Percentiles rank a stretch among this genome's conserved stretches.
Conservation (phyloP, 352 stramenopile species). For the Globisporangium cystogenes region DNA sequence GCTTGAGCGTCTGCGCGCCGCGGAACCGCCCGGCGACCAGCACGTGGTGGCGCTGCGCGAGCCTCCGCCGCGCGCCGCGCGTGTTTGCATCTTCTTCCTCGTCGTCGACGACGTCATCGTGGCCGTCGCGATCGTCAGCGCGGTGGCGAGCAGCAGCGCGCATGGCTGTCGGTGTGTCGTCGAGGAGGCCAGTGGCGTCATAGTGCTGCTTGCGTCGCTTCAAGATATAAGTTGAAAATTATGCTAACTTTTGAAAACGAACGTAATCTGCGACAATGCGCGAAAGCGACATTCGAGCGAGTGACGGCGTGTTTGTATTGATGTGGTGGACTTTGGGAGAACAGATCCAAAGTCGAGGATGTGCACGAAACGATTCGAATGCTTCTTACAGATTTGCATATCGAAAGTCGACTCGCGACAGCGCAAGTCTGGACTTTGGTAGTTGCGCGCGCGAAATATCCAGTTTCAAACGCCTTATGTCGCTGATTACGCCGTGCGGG, state of each 20-base stretch:
- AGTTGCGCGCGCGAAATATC: not conserved
- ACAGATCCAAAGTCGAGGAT: not conserved
- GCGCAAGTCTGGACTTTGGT: too few species aligned
- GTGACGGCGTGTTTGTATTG: too few species aligned
- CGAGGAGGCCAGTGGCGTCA: too few species aligned
- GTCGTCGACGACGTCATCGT: slow-evolving; percentile 13
- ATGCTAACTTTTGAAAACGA: too few species aligned
- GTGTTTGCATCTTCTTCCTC: slow-evolving; percentile 9
- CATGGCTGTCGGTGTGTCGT: too few species aligned
- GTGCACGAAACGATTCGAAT: not conserved
- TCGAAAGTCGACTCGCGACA: not conserved
- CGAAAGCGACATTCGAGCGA: too few species aligned
- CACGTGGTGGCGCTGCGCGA: slow-evolving; percentile 62
- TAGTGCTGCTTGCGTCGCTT: too few species aligned
- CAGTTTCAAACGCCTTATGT: not conserved
- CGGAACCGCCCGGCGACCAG: slow-evolving; percentile 50
- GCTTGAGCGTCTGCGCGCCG: slow-evolving; percentile 31
- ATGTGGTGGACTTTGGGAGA: too few species aligned
- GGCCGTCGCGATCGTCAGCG: not conserved
- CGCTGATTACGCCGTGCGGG: too few species aligned
- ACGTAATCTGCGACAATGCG: too few species aligned
- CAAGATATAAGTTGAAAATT: too few species aligned
- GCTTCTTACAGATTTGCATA: not conserved
- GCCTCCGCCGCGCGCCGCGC: slow-evolving; percentile 51
- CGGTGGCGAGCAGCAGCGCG: too few species aligned